Evolutionary conservation across 176 grass and related monocot species (phyloP).

Genomic region (Rhynchospora pubera): DNA sequence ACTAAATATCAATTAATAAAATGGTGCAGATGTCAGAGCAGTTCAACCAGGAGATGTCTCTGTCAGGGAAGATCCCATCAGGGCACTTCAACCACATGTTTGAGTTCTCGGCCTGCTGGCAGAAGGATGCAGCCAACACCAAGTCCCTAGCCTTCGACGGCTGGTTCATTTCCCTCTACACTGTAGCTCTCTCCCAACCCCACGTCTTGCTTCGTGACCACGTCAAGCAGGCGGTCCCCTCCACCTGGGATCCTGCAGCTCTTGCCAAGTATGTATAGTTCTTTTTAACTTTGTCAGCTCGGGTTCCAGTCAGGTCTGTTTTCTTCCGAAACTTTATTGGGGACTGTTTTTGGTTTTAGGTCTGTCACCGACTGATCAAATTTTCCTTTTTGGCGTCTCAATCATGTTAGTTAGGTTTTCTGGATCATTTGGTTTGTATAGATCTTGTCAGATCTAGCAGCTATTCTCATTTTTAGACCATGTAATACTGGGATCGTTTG

Average conservation of each 20-base stretch:
- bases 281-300: conserved; percentile 4
- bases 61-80: conserved; percentile 90
- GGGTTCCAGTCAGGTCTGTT: not conserved
- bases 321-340: not conserved
- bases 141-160: conserved; percentile 89
- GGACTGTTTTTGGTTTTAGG: not conserved
- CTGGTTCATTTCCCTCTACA: conserved; percentile 78
- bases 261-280: conserved; percentile 61
- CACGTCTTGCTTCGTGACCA: conserved; percentile 55
- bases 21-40: conserved; percentile 92
- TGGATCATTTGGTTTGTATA: not conserved
- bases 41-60: conserved; percentile 85
- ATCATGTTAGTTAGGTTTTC: not conserved
- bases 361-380: not conserved
- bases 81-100: conserved; percentile 85
- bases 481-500: not conserved
- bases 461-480: not conserved
- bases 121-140: conserved; percentile 86
- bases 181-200: conserved; percentile 76
- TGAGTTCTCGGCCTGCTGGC: conserved; percentile 74
- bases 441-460: not conserved
- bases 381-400: not conserved
- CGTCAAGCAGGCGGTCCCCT: conserved; percentile 84
- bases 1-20: not conserved
- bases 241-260: conserved; percentile 87